These are phyloP conservation scores for Ceriops tagal DNA, from an alignment of 345 rosid species.

Conservation along the genomic window DNA sequence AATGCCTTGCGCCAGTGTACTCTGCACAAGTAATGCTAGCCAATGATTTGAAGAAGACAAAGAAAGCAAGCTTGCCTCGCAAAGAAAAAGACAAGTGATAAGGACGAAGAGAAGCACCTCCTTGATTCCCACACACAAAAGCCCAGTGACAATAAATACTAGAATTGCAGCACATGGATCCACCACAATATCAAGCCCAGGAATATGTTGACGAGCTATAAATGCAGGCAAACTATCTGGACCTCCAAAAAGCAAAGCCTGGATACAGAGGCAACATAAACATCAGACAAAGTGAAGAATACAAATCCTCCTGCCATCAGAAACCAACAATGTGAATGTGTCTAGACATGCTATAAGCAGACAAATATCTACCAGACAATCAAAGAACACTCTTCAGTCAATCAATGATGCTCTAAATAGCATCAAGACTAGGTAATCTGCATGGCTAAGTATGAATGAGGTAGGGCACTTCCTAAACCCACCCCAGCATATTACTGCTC, in stretches of 20 bases:
- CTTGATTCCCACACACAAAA: slow-evolving; percentile 90
- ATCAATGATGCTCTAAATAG: too few relatives aligned
- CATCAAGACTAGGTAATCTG: too few relatives aligned
- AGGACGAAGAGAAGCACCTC: slow-evolving; percentile 49
- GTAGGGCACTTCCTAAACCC: too few relatives aligned
- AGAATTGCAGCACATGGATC: slow-evolving; percentile 91
- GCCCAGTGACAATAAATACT: slow-evolving; percentile 77
- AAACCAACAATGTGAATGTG: not conserved
- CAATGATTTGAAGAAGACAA: not conserved
- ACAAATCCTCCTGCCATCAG: not conserved
- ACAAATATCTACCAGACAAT: too few relatives aligned
- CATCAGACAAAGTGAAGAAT: not conserved
- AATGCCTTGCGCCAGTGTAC: slow-evolving; percentile 76
- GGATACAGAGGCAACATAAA: slow-evolving; percentile 15
- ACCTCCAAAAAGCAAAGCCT: slow-evolving; percentile 95
- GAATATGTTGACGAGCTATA: slow-evolving; percentile 79
- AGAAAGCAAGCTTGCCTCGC: not conserved
- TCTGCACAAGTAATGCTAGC: slow-evolving; percentile 45
- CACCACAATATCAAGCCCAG: slow-evolving; percentile 73
- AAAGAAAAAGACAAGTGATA: not conserved
- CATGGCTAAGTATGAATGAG: too few relatives aligned
- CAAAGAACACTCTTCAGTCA: too few relatives aligned
- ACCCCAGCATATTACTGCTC: too few relatives aligned
- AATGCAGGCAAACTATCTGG: slow-evolving; percentile 62
- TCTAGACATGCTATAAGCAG: not conserved